Evolutionary conservation across 805 yeast genomes (phyloP).

Genomic region (Yarrowia divulgata): DNA sequence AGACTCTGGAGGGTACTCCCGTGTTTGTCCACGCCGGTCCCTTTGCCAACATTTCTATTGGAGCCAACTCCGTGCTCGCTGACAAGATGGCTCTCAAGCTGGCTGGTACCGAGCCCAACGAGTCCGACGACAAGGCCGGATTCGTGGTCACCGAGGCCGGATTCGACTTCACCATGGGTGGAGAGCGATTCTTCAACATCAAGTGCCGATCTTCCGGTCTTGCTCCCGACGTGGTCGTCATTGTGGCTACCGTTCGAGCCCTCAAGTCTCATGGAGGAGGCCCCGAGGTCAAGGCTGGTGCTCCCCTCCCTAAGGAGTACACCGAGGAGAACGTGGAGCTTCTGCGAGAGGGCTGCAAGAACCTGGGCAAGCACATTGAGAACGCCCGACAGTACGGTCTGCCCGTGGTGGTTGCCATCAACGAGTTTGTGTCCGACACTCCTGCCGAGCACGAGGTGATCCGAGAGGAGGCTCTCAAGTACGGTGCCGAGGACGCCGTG

Average conservation of each 20-base stretch:
- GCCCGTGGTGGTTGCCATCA: slow-evolving; percentile 95
- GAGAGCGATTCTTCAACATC: slow-evolving; percentile 95
- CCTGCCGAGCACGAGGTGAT: slow-evolving; percentile 80
- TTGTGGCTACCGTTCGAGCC: slow-evolving; percentile 96
- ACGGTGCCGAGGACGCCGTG: slow-evolving; percentile 93
- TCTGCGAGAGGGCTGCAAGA: slow-evolving; percentile 80
- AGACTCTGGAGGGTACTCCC: slow-evolving; percentile 96
- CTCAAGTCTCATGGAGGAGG: slow-evolving; percentile 97
- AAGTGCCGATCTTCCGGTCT: slow-evolving; percentile 95
- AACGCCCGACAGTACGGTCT: slow-evolving; percentile 86
- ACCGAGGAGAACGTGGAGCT: slow-evolving; percentile 80
- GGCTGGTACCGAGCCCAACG: slow-evolving; percentile 69
- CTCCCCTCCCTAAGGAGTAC: slow-evolving; percentile 82
- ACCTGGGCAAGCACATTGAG: slow-evolving; percentile 86
- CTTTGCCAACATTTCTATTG: slow-evolving; percentile 95
- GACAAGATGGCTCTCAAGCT: slow-evolving; percentile 91
- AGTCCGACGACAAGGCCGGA: slow-evolving; percentile 58
- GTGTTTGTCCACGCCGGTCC: slow-evolving; percentile 99
- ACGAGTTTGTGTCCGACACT: slow-evolving; percentile 83
- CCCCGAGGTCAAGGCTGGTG: slow-evolving; percentile 94
- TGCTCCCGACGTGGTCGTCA: slow-evolving; percentile 86
- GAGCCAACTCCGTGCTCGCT: slow-evolving; percentile 93
- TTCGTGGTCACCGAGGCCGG: slow-evolving; percentile 98
- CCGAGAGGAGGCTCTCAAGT: slow-evolving; percentile 76
- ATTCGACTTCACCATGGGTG: slow-evolving; percentile 98